phyloP scores from a whole-genome alignment of 1,284 basidiomycete species.

The Cryptococcus sp. region DNA sequence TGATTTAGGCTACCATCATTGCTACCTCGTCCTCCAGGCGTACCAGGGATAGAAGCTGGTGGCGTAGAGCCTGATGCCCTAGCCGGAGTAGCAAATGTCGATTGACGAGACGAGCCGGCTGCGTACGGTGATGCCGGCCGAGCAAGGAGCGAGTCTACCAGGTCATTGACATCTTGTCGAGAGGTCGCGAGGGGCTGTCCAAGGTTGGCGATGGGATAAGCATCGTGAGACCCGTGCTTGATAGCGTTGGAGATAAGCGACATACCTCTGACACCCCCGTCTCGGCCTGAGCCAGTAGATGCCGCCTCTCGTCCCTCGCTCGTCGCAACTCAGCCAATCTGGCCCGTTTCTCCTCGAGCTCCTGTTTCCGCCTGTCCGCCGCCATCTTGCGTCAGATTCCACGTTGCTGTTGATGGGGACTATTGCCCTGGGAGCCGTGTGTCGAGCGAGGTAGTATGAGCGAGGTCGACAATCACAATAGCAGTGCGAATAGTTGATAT shows the following conservation, averaged over 20 bases:
- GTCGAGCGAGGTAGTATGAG: too few relatives aligned
- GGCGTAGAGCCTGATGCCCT: constrained; percentile 21
- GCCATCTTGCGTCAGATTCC: constrained; percentile 2
- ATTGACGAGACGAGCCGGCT: constrained; percentile 9
- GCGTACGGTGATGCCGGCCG: constrained; percentile 25
- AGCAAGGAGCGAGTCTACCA: constrained; percentile 63
- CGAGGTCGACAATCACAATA: too few relatives aligned
- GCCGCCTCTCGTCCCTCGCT: constrained; percentile 48
- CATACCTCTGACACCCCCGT: constrained; percentile 19
- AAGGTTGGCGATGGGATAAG: constrained; percentile 6
- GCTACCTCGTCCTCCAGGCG: constrained; percentile 58
- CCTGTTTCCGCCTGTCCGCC: constrained; percentile 62
- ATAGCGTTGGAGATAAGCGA: background rate
- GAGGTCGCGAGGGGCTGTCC: constrained; percentile 28
- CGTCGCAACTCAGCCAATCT: constrained; percentile 71
- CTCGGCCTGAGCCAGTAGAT: constrained; percentile 35
- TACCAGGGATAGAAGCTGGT: constrained; percentile 65
- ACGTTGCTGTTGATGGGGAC: too few relatives aligned
- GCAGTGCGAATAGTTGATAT: too few relatives aligned
- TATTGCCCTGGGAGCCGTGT: too few relatives aligned
- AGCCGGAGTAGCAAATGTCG: constrained; percentile 5
- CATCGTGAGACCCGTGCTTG: background rate
- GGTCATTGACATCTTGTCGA: constrained; percentile 65
- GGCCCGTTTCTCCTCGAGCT: constrained; percentile 87
- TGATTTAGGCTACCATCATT: constrained; percentile 39